A percentile compares a stretch with the other conserved stretches of the same genome.
Conservation (phyloP, 768 basidiomycete species). For the Mrakia blollopis region DNA sequence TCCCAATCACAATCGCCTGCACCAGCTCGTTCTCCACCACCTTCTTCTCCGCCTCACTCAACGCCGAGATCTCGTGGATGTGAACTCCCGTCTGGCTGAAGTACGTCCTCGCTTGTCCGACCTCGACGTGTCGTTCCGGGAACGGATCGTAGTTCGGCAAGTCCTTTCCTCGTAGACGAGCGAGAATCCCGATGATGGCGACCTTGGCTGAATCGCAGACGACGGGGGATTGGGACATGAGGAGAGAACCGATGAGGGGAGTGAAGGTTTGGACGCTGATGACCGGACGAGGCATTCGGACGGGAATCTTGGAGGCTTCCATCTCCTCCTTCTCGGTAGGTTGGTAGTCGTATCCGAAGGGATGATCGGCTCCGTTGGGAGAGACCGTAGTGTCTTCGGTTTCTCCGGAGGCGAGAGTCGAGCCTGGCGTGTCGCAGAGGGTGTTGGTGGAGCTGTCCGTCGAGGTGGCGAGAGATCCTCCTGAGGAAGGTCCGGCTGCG, state of each 20-base stretch:
- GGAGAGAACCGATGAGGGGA: constrained; percentile 78
- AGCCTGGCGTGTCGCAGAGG: background rate
- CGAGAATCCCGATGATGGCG: constrained; percentile 71
- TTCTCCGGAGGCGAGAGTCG: constrained; percentile 7
- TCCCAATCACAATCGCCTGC: constrained; percentile 80
- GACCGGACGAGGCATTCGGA: constrained; percentile 35
- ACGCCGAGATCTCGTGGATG: constrained; percentile 39
- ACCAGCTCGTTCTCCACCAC: constrained; percentile 76
- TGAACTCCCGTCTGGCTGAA: constrained; percentile 42
- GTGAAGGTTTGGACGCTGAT: constrained; percentile 82
- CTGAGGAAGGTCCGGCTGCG: background rate
- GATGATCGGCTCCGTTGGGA: constrained; percentile 10
- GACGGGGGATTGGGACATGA: constrained; percentile 70
- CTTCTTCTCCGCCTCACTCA: constrained; percentile 50
- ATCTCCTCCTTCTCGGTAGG: background rate
- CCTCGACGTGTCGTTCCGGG: constrained; percentile 37
- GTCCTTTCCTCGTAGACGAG: constrained; percentile 63
- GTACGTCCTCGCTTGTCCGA: constrained; percentile 41
- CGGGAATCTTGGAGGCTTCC: constrained; percentile 6
- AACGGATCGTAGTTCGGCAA: constrained; percentile 37
- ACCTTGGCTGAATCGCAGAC: constrained; percentile 69
- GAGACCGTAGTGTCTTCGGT: constrained; percentile 15
- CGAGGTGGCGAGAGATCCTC: background rate
- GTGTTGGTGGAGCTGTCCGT: background rate
- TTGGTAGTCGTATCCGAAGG: constrained; percentile 22